These are phyloP conservation scores for Ustanciosporium gigantosporum DNA, from an alignment of 1,284 basidiomycete species.

Conservation along the genomic window DNA sequence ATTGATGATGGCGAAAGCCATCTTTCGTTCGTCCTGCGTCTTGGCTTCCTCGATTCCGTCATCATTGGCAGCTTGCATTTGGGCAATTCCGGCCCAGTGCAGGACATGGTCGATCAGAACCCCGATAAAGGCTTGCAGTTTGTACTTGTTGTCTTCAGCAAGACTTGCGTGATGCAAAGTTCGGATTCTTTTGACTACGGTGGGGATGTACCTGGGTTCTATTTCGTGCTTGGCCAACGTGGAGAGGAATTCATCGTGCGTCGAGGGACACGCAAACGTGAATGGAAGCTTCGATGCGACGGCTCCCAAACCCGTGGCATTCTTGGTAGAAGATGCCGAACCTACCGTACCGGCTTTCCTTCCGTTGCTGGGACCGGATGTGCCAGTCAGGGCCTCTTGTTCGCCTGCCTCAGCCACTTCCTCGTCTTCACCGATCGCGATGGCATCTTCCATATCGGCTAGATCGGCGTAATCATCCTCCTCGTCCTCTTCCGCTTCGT, in stretches of 20 bases:
- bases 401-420: conserved; percentile 39
- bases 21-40: conserved; percentile 64
- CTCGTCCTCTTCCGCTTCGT: conserved; percentile 59
- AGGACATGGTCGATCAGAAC: conserved; percentile 92
- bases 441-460: conserved; percentile 44
- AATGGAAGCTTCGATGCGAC: conserved; percentile 69
- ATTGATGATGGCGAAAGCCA: conserved; percentile 70
- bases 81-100: conserved; percentile 62
- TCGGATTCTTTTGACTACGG: conserved; percentile 86
- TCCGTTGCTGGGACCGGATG: not conserved
- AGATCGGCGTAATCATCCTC: conserved; percentile 48
- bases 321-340: conserved; percentile 6
- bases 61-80: conserved; percentile 1
- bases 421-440: conserved; percentile 51
- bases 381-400: conserved; percentile 24
- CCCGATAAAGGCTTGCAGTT: conserved; percentile 68
- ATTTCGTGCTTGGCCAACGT: conserved; percentile 71
- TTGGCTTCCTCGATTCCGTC: conserved; percentile 3
- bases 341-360: conserved; percentile 3
- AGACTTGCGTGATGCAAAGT: conserved; percentile 88
- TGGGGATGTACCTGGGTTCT: conserved; percentile 69
- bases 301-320: not conserved
- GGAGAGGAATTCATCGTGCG: conserved; percentile 84
- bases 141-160: conserved; percentile 85
- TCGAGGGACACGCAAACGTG: conserved; percentile 85